Conservation (phyloP, 208 protist genomes). For the Trypanosoma platydactyli region DNA sequence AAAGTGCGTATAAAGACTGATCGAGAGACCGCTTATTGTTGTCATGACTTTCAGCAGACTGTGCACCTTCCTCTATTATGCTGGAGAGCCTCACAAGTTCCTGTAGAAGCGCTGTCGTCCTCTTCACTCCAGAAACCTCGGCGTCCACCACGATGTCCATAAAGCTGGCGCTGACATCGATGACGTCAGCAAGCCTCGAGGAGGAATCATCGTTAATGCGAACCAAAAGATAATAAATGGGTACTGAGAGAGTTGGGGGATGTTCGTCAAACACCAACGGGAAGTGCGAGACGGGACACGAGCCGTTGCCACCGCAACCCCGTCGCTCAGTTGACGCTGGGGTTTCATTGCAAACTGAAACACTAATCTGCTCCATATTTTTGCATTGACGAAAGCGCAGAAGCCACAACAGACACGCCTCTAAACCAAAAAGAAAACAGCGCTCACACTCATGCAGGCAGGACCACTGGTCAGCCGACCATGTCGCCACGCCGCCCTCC, state of each 20-base stretch:
- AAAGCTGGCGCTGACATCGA: constrained; percentile 30
- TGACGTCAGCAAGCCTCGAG: constrained; percentile 36
- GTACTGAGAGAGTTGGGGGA: constrained; percentile 31
- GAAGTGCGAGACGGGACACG: background rate
- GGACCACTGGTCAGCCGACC: background rate
- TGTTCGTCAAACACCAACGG: constrained; percentile 8
- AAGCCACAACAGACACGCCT: constrained; percentile 16
- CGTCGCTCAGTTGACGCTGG: background rate
- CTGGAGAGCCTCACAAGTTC: constrained; percentile 14
- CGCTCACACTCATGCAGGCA: constrained; percentile 14
- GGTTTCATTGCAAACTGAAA: background rate
- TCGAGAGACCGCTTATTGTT: background rate
- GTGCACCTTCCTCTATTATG: background rate
- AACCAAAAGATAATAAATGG: constrained; percentile 50
- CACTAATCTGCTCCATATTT: background rate
- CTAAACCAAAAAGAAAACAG: constrained; percentile 15
- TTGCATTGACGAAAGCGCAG: constrained; percentile 1
- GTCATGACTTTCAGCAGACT: background rate
- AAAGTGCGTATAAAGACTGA: constrained; percentile 6
- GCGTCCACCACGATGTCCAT: constrained; percentile 31
- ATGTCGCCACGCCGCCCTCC: background rate
- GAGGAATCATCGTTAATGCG: constrained; percentile 33
- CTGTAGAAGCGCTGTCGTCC: constrained; percentile 20
- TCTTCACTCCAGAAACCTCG: constrained; percentile 18
- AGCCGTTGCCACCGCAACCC: background rate